These are phyloP conservation scores for Ustilago bromivora DNA, from an alignment of 1,284 basidiomycete genomes.

Conservation along the genomic window DNA sequence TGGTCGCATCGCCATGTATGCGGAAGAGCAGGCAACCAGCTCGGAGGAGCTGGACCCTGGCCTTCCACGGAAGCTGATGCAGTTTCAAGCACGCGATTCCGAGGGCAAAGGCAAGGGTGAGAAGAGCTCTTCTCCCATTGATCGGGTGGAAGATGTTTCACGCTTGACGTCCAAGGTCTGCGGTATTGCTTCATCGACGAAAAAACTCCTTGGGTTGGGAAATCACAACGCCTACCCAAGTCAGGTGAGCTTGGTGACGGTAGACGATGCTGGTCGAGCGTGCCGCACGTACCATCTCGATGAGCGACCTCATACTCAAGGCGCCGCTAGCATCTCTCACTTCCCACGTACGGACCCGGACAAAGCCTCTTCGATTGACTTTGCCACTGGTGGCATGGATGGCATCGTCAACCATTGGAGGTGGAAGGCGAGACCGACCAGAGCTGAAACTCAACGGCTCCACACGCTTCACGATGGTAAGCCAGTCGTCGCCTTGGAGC, in stretches of 20 bases:
- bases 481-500: slow-evolving; percentile 36
- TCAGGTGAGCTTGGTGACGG: slow-evolving; percentile 43
- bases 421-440: slow-evolving; percentile 21
- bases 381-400: slow-evolving; percentile 48
- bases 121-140: slow-evolving; percentile 18
- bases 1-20: slow-evolving; percentile 24
- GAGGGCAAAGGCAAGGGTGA: slow-evolving; percentile 16
- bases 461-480: slow-evolving; percentile 38
- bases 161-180: slow-evolving; percentile 44
- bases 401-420: slow-evolving; percentile 48
- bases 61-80: slow-evolving; percentile 19
- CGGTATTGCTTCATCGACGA: slow-evolving; percentile 43
- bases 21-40: slow-evolving; percentile 1
- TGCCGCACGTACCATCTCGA: slow-evolving; percentile 39
- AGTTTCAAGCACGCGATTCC: slow-evolving; percentile 10
- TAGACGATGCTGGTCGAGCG: slow-evolving; percentile 15
- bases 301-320: slow-evolving; percentile 32
- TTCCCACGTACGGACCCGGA: slow-evolving; percentile 37
- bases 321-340: slow-evolving; percentile 31
- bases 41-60: not conserved
- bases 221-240: slow-evolving; percentile 31
- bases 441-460: slow-evolving; percentile 17
- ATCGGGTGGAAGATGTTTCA: slow-evolving; percentile 35
- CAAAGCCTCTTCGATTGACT: slow-evolving; percentile 33
- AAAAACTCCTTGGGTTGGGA: slow-evolving; percentile 29